Evolutionary conservation across 1,284 basidiomycete species (phyloP).

Genomic region (Phenoliferia sp.): DNA sequence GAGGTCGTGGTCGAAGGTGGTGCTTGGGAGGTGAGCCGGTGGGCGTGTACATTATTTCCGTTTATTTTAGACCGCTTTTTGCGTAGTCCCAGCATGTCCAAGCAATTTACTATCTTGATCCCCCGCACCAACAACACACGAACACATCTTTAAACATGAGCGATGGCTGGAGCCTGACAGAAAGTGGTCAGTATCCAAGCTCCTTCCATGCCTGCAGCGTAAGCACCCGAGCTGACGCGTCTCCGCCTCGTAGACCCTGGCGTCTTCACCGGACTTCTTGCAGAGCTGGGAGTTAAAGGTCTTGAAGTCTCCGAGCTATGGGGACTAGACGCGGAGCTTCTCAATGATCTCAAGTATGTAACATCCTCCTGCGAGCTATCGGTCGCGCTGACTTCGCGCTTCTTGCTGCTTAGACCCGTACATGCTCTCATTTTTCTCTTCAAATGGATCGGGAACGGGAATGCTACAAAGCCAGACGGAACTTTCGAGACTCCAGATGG

Average conservation of each 20-base stretch:
- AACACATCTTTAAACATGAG: too few relatives aligned
- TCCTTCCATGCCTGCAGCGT: not conserved
- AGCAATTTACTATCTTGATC: too few relatives aligned
- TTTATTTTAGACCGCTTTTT: too few relatives aligned
- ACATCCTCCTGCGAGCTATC: not conserved
- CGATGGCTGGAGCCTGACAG: not conserved
- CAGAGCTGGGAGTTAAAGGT: conserved; percentile 47
- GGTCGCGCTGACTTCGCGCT: not conserved
- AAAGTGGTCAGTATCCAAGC: not conserved
- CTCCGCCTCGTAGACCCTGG: conserved; percentile 39
- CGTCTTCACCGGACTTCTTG: conserved; percentile 47
- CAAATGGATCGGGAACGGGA: conserved; percentile 57
- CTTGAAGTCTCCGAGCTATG: conserved; percentile 58
- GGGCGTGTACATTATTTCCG: too few relatives aligned
- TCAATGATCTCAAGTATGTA: conserved; percentile 56
- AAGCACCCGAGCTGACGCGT: not conserved
- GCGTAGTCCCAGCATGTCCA: too few relatives aligned
- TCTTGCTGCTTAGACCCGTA: conserved; percentile 50
- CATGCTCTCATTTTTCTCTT: conserved; percentile 88
- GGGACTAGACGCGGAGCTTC: conserved; percentile 68
- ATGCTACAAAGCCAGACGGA: conserved; percentile 45
- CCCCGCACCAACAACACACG: too few relatives aligned
- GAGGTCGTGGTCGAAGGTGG: too few relatives aligned
- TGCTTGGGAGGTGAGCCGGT: too few relatives aligned
- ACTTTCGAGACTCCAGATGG: conserved; percentile 14